Evolutionary conservation across 2,329 filamentous ascomycete species (phyloP), one percentile per base, ranked within the genome.

Genomic region (Calonectria henricotiae): DNA sequence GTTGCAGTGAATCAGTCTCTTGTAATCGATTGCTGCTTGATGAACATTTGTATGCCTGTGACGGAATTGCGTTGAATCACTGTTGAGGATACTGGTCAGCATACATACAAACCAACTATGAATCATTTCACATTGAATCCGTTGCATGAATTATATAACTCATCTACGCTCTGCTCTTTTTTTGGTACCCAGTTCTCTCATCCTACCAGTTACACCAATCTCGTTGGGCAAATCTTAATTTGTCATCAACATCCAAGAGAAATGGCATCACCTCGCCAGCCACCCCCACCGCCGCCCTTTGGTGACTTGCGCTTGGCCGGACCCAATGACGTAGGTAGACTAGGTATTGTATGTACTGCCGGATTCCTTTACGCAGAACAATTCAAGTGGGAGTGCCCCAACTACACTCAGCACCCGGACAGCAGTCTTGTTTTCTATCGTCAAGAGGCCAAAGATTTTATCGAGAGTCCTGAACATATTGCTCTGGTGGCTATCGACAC

Each of bases 381-480:
- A 30, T 49, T 49, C 23, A 17, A 12, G 13, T 49, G 46, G 46
- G 46, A 49, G 23, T 30, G 23, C 17, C 46, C 46, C 12, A 11
- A 30, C 46, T 49, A 49, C 23, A 5, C 23, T 8, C 23, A 30
- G 4, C 23, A 49, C 23, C 46, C 46, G 2, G 11, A 49, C 11
- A 49, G 46, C 46, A 49, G 46, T 20, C 46, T 49, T 25, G 46
- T 49, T 17, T 49, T 27, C 25, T 49, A 15, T 17, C 46, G 46
- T 23, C 23, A 11, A 2, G 46, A 49, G 23, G 46, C 23, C 2
- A 13, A 17, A 4, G 23, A 30, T 4, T 49, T 49, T 12, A 17
- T 49, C 2, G 46, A 49, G 46, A 49, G 46, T 23, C 46, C 46
- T 20, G 46, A 49, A 4, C 12, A 49, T 17, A 15, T 49, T 30